These are phyloP conservation scores for Pythium volutum DNA, from an alignment of 352 stramenopile genomes.

Conservation along the genomic window DNA sequence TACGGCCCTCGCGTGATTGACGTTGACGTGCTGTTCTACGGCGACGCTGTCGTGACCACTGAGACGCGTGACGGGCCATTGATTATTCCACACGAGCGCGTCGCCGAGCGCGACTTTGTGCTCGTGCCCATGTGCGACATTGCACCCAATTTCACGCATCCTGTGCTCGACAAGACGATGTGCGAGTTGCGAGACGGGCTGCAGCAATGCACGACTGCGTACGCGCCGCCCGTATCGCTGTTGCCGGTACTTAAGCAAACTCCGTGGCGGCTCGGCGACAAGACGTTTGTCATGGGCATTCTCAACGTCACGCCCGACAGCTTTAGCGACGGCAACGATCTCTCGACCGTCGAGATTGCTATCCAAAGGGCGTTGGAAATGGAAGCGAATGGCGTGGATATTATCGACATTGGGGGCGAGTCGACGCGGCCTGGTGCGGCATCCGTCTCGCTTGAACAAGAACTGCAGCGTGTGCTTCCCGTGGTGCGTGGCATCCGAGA, in stretches of 20 bases:
- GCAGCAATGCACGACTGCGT: conserved; percentile 26
- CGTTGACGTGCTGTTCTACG: conserved; percentile 96
- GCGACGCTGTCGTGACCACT: conserved; percentile 60
- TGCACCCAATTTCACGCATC: conserved; percentile 75
- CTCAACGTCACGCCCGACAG: conserved; percentile 99
- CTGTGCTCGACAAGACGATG: conserved; percentile 71
- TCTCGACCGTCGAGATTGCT: conserved; percentile 47
- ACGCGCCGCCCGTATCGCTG: conserved; percentile 44
- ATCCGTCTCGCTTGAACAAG: conserved; percentile 83
- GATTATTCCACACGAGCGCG: conserved; percentile 92
- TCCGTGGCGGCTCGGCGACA: conserved; percentile 47
- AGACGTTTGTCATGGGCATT: conserved; percentile 96
- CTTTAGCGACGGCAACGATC: conserved; percentile 87
- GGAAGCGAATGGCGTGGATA: conserved; percentile 86
- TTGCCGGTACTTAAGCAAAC: conserved; percentile 44
- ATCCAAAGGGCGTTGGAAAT: conserved; percentile 88
- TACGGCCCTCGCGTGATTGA: conserved; percentile 94
- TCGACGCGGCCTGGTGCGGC: conserved; percentile 96
- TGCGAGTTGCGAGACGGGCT: conserved; percentile 51
- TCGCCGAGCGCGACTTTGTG: conserved; percentile 97
- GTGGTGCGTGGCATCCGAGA: conserved; percentile 91
- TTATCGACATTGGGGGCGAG: conserved; percentile 99
- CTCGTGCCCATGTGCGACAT: conserved; percentile 94
- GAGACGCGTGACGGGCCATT: conserved; percentile 73
- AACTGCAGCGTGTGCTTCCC: conserved; percentile 91